Evolutionary conservation across 345 rosid genomes (phyloP), one percentile per base, ranked within the genome.

Genomic region (Citrus mangshanensis): DNA sequence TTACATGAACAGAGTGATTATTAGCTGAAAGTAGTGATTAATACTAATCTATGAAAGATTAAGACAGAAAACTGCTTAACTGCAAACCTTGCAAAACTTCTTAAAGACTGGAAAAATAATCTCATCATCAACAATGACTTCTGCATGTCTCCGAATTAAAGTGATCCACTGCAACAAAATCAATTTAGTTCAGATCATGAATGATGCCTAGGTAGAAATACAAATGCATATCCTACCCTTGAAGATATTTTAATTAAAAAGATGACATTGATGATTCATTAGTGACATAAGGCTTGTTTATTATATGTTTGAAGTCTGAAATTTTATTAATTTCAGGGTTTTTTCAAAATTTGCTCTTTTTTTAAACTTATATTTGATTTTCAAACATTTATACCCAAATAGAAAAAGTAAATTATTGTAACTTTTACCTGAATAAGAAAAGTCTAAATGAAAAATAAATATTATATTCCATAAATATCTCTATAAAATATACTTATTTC

Each of bases 21-120:
- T 55, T 77, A 27, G 72, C 5, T 21, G 38, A 73, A 70, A 79
- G 69, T 14, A 37, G 21, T 9, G 2, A 9, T 21, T 42, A 24
- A 49, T 18, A 60, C 49, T 25, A 62, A 21, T 40, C 28, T 27
- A 24, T 28, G 4, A 46, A 30, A 21, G 55, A 72, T 2, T n/a
- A 21, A 75, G 76, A 81, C 55, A 70, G 68, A 58, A 46, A 60
- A 8, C 35, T 61, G 54, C 28, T 64, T 2, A 62, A 75, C 22
- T 42, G 24, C 40, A 27, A 84, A 95, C 99, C 99, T 91, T 93
- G 84, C 98, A 95, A 79, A 81, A 85, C 71, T 89, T 93, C 87
- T 87, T 86, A 78, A 92, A 95, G 74, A 88, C 87, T 13, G 91
- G 86, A 79, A 90, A 89, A 67, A 91, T 85, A 62, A 82, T 80